These are phyloP conservation scores for Lyophyllum decastes DNA, from an alignment of 768 basidiomycete genomes.

Conservation along the genomic window DNA sequence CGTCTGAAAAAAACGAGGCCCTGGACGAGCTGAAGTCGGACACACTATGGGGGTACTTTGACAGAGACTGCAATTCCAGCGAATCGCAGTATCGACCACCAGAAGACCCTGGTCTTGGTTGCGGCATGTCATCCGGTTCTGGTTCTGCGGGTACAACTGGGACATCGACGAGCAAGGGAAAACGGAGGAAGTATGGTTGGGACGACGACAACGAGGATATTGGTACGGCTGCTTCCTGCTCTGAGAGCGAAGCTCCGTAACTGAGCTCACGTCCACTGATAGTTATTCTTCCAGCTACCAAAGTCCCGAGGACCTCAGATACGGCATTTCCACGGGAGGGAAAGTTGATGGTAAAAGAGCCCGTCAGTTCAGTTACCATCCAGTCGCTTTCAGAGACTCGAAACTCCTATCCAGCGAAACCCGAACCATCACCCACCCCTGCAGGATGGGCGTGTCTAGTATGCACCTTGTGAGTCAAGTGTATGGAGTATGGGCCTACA, in stretches of 20 bases:
- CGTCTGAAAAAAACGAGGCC: constrained; percentile 44
- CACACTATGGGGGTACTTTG: constrained; percentile 44
- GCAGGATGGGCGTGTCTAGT: constrained; percentile 54
- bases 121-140: constrained; percentile 1
- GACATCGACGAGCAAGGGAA: constrained; percentile 4
- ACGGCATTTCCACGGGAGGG: neutral
- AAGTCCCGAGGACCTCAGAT: neutral
- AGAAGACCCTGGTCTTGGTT: constrained; percentile 18
- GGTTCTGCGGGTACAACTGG: neutral
- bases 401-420: neutral
- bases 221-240: neutral
- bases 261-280: neutral
- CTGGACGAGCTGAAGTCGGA: constrained; percentile 41
- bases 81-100: constrained; percentile 5
- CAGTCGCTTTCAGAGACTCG: neutral
- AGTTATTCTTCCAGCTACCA: constrained; percentile 10
- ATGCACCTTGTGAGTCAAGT: constrained; percentile 62
- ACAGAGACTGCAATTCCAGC: constrained; percentile 52
- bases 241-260: neutral
- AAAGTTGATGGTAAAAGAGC: neutral
- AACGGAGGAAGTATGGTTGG: constrained; percentile 10
- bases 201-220: constrained; percentile 6
- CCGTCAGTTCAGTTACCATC: neutral
- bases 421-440: neutral
- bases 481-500: neutral